Evolutionary conservation across 768 basidiomycete species (phyloP).

Genomic region (Rhodotorula babjevae): DNA sequence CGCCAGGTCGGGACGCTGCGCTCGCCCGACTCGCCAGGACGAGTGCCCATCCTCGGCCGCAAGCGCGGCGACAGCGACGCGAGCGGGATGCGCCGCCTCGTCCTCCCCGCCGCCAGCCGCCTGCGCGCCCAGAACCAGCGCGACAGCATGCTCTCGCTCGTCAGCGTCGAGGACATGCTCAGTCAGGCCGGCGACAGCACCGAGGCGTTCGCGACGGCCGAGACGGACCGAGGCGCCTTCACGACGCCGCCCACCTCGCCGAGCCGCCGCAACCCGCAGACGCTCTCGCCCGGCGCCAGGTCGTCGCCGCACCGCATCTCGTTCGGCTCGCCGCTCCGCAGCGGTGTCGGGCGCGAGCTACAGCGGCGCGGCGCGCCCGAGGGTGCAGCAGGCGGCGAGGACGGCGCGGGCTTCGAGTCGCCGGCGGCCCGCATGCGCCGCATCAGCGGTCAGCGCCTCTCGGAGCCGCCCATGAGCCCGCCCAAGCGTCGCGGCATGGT

Average conservation of each 20-base stretch:
- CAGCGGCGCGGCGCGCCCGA: background rate
- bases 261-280: background rate
- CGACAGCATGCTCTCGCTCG: constrained; percentile 1
- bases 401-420: background rate
- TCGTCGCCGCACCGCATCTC: constrained; percentile 3
- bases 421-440: background rate
- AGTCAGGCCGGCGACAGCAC: background rate
- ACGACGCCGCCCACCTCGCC: background rate
- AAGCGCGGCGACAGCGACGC: constrained; percentile 2
- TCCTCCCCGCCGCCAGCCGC: constrained; percentile 3
- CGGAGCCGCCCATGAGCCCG: background rate
- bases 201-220: background rate
- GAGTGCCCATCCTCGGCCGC: background rate
- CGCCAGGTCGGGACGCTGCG: too few relatives aligned
- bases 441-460: background rate
- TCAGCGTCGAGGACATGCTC: background rate
- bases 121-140: background rate
- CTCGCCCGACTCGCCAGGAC: background rate
- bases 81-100: constrained; percentile 8
- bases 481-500: background rate
- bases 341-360: background rate
- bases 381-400: background rate
- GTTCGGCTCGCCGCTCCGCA: background rate
- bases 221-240: background rate
- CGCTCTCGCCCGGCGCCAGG: too few relatives aligned